A percentile compares a stretch with the other conserved stretches of the same genome.
Conservation (phyloP, 2,329 filamentous ascomycete species). For the Cadophora sp. region DNA sequence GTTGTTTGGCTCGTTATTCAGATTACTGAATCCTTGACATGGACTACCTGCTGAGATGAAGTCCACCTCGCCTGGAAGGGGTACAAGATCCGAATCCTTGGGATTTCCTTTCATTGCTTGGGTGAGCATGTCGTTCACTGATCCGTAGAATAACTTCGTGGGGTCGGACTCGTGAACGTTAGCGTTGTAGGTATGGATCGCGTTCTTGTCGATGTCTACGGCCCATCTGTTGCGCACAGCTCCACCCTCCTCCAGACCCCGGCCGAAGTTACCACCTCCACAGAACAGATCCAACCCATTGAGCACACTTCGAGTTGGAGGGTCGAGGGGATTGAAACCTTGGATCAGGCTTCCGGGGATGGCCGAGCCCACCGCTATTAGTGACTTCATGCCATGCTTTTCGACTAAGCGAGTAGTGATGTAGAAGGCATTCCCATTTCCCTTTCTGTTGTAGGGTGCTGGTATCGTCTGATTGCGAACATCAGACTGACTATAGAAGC, state of each 20-base stretch:
- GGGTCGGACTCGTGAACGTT: conserved; percentile 56
- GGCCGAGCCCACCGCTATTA: conserved; percentile 45
- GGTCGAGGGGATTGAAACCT: conserved; percentile 57
- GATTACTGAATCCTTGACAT: conserved; percentile 75
- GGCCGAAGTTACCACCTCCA: conserved; percentile 78
- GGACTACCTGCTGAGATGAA: conserved; percentile 77
- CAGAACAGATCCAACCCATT: conserved; percentile 76
- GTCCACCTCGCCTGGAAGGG: conserved; percentile 67
- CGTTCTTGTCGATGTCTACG: conserved; percentile 68
- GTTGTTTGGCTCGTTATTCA: conserved; percentile 66
- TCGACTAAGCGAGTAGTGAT: conserved; percentile 54
- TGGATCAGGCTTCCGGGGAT: conserved; percentile 53
- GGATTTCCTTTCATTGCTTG: conserved; percentile 59
- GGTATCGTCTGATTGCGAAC: conserved; percentile 51
- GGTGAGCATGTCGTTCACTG: conserved; percentile 71
- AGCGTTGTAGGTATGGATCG: conserved; percentile 76
- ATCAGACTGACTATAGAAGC: conserved; percentile 55
- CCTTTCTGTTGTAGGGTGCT: conserved; percentile 68
- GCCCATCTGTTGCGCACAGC: conserved; percentile 69
- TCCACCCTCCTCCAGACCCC: conserved; percentile 76
- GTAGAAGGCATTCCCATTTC: conserved; percentile 71
- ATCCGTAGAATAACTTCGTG: conserved; percentile 69
- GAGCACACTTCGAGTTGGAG: conserved; percentile 49
- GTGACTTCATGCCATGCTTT: conserved; percentile 33
- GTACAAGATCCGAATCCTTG: conserved; percentile 52